Evolutionary conservation across 345 rosid genomes (phyloP), one percentile per base, ranked within the genome.

Genomic region (Raphanus sativus): DNA sequence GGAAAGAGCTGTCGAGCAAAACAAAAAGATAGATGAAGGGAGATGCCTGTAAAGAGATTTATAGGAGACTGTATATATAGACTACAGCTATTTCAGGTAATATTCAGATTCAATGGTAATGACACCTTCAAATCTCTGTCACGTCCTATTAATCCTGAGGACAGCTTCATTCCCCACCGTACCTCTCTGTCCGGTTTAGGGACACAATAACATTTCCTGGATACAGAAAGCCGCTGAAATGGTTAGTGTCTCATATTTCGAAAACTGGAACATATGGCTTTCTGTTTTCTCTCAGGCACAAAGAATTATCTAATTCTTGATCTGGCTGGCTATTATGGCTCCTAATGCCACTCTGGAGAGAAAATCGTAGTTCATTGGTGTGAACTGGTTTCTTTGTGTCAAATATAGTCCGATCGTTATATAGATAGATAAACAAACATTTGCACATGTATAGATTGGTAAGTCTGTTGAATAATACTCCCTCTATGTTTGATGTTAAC

Each of bases 1-100:
- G 81, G 81, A 65, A 48, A 61, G 59, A 61, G 70, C 77, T 34
- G 52, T 13, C 58, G 77, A 71, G 67, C 29, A 16, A 36, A 65
- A 36, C 2, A 40, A 30, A 1, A 58, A 10, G 45, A 40, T 38
- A 68, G 38, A 45, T 10, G 8, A 13, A 24, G 70, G 12, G 12
- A 38, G 66, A 63, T 8, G 52, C 25, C 21, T 76, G 32, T 60
- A 32, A 21, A 67, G 62, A 69, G 56, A 34, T 62, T 8, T 50
- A 70, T 66, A 15, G 62, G 11, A 34, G 62, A 67, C 28, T 7
- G 21, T 36, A 11, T 16, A 55, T 52, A 55, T 52, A 54, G 69
- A 15, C 45, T 30, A 50, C 62, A 0, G 65, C 75, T 70, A 70
- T 70, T 64, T 77, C 58, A 70, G 67, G 75, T 34, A 28, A 77